These are phyloP conservation scores for Orbilia brochopaga DNA, from an alignment of 2,329 filamentous ascomycete species.

Conservation along the genomic window DNA sequence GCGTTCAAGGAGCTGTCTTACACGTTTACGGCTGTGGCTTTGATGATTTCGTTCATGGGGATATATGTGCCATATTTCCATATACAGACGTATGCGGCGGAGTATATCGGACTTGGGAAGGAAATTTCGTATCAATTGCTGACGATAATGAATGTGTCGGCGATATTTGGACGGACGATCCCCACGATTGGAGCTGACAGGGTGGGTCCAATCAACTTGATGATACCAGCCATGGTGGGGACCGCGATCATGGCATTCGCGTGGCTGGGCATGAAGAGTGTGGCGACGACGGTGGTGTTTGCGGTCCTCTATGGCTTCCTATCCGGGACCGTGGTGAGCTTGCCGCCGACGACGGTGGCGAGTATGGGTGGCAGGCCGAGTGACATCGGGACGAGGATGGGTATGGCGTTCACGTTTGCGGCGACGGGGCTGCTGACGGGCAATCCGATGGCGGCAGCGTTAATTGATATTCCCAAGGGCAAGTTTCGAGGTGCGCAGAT, in stretches of 20 bases:
- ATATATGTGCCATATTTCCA: conserved; percentile 61
- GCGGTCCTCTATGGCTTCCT: conserved; percentile 62
- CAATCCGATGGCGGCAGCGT: conserved; percentile 39
- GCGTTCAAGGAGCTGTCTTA: conserved; percentile 58
- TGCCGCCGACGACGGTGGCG: conserved; percentile 60
- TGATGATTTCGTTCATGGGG: conserved; percentile 57
- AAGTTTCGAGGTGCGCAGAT: conserved; percentile 41
- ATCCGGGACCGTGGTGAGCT: conserved; percentile 60
- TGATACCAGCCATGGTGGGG: conserved; percentile 57
- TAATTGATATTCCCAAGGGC: conserved; percentile 47
- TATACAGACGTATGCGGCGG: conserved; percentile 59
- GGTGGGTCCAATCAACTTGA: conserved; percentile 60
- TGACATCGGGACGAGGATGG: conserved; percentile 44
- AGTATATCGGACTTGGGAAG: conserved; percentile 59
- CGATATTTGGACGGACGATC: conserved; percentile 62
- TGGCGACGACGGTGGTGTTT: conserved; percentile 59
- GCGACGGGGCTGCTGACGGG: conserved; percentile 40
- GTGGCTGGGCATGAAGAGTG: conserved; percentile 59
- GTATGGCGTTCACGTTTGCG: conserved; percentile 45
- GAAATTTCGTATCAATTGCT: conserved; percentile 61
- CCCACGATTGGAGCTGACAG: conserved; percentile 61
- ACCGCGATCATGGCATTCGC: conserved; percentile 60
- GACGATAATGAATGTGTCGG: conserved; percentile 63
- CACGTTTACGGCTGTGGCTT: conserved; percentile 56
- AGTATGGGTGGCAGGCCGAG: conserved; percentile 55